Evolutionary conservation across 2,329 filamentous ascomycete genomes (phyloP), one percentile per base, ranked within the genome.

Genomic region (Fusarium sp.): DNA sequence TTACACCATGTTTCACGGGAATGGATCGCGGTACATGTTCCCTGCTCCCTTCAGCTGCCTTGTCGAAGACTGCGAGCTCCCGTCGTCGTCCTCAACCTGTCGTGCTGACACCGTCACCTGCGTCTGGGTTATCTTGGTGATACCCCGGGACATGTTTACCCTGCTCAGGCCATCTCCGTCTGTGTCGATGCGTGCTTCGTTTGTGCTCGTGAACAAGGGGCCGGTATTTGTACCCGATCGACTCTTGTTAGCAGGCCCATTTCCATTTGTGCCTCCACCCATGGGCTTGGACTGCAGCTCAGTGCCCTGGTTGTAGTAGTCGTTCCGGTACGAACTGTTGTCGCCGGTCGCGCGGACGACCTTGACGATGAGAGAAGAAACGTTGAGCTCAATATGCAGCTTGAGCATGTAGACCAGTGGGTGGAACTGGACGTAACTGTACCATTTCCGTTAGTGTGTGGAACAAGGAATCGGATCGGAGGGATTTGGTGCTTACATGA

Each of bases 321-420:
- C 70, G 9, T 61, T 57, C 14, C 47, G 62, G 14, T 73, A 73
- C 6, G 75, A 77, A 62, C 71, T 68, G 62, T 75, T 64, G 2
- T 77, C 75, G 24, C 75, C 75, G 1, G 75, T 78, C 0, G 74
- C 76, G 13, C 76, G 74, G 10, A 78, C 76, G 5, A 78, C 73
- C 40, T 71, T 70, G 16, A 76, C 71, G 7, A 78, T 78, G 0
- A 78, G 67, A 3, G 63, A 52, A 2, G 76, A 76, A 5, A 78
- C 78, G 29, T 77, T 77, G 73, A 78, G 75, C 62, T 77, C 75
- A 5, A 77, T 77, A 11, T 78, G 70, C 0, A 78, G 62, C 64
- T 78, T 78, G 42, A 78, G 63, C 64, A 78, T 73, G 64, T 78
- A 78, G n/a, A 75, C 73, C 7, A 78, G 59, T 0, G 76, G 76